Evolutionary conservation across 495 filamentous ascomycete genomes (phyloP), one percentile per base, ranked within the genome.

Genomic region (Apodospora peruviana): DNA sequence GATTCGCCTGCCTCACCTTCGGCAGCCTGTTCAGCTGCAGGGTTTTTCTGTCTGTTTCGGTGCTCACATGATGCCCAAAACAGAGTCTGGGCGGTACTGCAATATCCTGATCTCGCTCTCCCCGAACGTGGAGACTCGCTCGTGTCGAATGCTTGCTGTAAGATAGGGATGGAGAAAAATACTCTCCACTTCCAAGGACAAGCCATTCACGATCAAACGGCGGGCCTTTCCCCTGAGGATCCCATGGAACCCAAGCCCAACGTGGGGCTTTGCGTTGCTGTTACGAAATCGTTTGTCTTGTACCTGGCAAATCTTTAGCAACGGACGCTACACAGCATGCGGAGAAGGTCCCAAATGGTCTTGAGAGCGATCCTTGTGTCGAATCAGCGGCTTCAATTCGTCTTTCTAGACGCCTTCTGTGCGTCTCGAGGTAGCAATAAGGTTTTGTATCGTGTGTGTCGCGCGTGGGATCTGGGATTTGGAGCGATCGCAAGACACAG

Each of bases 201-300:
- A n/a, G n/a, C n/a, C n/a, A n/a, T n/a, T n/a, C n/a, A n/a, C n/a
- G n/a, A n/a, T n/a, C n/a, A n/a, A n/a, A n/a, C n/a, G n/a, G n/a
- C n/a, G n/a, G n/a, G n/a, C n/a, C n/a, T n/a, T n/a, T n/a, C n/a
- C n/a, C 27, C 27, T 32, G 27, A 32, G 8, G 37, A 45, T 2
- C 12, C 17, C 3, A 25, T 7, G 8, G 37, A 45, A 8, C 12
- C 17, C 3, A 25, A 5, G 29, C n/a, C n/a, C n/a, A 17, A 25
- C 40, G 40, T 43, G 43, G 43, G 40, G 19, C 4, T 22, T n/a
- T 29, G 22, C 10, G 24, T 55, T 58, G 48, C 48, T 55, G 46
- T 64, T 64, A 64, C 52, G 49, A 61, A 61, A 61, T 61, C 45
- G 55, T 61, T 57, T 61, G 55, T 53, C 59, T 45, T 43, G 19